Base-by-base conservation (phyloP, 73 alveolate species). In the Paramecium sexaurelia region DNA sequence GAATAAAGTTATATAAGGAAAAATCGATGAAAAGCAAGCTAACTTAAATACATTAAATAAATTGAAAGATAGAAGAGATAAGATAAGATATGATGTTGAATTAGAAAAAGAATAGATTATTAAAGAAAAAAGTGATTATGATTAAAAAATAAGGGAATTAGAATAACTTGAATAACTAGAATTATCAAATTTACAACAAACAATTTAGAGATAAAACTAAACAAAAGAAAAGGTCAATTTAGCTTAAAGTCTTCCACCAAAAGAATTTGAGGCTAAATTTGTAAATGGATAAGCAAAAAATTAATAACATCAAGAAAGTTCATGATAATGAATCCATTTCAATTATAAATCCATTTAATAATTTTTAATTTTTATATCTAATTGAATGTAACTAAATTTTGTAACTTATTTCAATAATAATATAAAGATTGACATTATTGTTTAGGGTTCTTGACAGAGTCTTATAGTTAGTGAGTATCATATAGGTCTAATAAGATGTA, bases 221-320 rank as follows among this genome's bases (percentile, higher is more conserved):
- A 71, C 56, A 33, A 71, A 71, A 35, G 55, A 71, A 37, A 71
- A 71, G 19, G 56, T 71, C 35, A 37, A 71, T 71, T 22, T 35
- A 71, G 86, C 86, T 35, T 6, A 71, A 32, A 71, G 56, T 7
- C 43, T 71, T 19, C 86, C 86, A 32, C 86, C 86, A 2, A 71
- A 71, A 71, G 86, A 71, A 71, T 71, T 35, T 71, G 86, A 71
- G 13, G 43, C 37, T 26, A 61, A 61, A 61, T 61, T 61, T 27
- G 83, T 26, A 26, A 29, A 29, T 6, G 83, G 83, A 61, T 61
- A 15, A 26, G 43, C 51, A 26, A 61, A 32, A 61, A 27, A 27
- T 61, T 29, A 61, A 2, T 10, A 61, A 15, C 19, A 61, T 32
- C 13, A 26, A 61, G 43, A 26, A 32, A 61, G 83, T 61, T 61